Evolutionary conservation across 345 rosid species (phyloP), one percentile per base, ranked within the genome.

Genomic region (Stellera chamaejasme): DNA sequence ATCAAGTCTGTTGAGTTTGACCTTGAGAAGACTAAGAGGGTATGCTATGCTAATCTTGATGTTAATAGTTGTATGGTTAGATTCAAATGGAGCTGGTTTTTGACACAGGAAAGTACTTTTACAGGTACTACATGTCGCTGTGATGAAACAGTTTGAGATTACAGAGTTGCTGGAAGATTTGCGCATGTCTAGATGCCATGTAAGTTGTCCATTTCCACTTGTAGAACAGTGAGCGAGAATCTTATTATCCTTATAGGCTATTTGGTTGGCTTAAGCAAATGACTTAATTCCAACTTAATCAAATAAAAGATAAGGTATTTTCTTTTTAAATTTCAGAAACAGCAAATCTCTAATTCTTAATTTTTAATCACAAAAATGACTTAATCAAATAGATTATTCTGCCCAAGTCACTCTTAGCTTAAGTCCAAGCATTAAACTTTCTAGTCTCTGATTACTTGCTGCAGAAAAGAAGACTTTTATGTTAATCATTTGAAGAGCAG

Each of bases 11-110:
- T 86, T 55, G 97, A 92, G 79, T 79, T 64, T 58, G 98, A 92
- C 75, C 91, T 92, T 13, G 87, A 82, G 48, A 88, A 86, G 76
- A 92, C 98, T 57, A 92, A 86, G 72, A 69, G 78, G 68, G 98
- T 92, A 77, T 54, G 81, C 28, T 19, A 19, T 19, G 23, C 15
- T 52, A 42, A 36, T 54, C 56, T 47, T 39, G 50, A 50, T 26
- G 41, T 50, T 14, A 4, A 14, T 25, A 43, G 27, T 23, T 45
- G 45, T 53, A 44, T 50, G 23, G 26, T n/a, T 41, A 27, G 16
- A 50, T 45, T 57, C 41, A 27, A 27, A 26, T 26, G 43, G 43
- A 43, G 9, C 27, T 28, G 26, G 3, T 11, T 27, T 62, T 46
- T 43, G 50, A 0, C 28, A 45, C 55, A 43, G 36, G 26, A 6